A percentile compares a stretch with the other conserved stretches of the same genome.
phyloP scores from a whole-genome alignment of 139 green algal species.

The Raphidocelis subcapitata region DNA sequence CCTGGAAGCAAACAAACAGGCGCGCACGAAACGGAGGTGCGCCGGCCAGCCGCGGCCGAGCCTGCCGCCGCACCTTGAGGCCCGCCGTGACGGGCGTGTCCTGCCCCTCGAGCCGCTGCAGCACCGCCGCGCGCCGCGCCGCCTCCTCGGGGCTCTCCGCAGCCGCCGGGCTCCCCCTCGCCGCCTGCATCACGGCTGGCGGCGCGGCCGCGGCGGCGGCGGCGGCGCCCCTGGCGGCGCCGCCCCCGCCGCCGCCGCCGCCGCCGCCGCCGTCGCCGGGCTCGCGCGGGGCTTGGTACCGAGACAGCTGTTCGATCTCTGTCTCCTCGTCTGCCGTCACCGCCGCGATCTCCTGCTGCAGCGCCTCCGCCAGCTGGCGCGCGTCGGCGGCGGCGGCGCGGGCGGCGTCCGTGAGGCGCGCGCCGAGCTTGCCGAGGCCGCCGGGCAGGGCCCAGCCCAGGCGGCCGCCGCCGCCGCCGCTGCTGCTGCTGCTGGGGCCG shows the following conservation, averaged over 20 bases:
- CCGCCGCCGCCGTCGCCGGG: background rate
- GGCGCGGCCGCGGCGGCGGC: background rate
- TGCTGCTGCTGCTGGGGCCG: constrained; percentile 7
- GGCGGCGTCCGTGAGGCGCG: constrained; percentile 28
- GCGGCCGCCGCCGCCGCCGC: constrained; percentile 7
- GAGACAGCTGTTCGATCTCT: constrained; percentile 23
- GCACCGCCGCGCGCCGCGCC: background rate
- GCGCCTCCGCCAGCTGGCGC: constrained; percentile 35
- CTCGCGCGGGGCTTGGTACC: constrained; percentile 6
- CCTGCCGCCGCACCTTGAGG: constrained; percentile 27
- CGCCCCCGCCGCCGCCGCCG: background rate
- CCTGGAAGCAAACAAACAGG: no score
- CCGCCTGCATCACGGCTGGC: no score
- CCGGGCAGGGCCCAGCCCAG: constrained; percentile 29
- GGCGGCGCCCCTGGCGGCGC: background rate
- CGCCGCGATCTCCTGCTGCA: constrained; percentile 33
- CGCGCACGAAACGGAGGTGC: no score
- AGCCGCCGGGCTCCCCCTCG: no score
- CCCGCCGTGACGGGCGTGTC: constrained; percentile 29
- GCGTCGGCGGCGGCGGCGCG: constrained; percentile 34
- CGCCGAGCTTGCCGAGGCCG: constrained; percentile 6
- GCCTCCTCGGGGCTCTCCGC: no score
- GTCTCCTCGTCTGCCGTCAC: constrained; percentile 28
- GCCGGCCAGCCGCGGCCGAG: no score
- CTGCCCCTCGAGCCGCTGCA: constrained; percentile 11